A percentile compares a stretch with the other conserved stretches of the same genome.
Conservation (phyloP, 257 asterid species). For the Echium plantagineum region DNA sequence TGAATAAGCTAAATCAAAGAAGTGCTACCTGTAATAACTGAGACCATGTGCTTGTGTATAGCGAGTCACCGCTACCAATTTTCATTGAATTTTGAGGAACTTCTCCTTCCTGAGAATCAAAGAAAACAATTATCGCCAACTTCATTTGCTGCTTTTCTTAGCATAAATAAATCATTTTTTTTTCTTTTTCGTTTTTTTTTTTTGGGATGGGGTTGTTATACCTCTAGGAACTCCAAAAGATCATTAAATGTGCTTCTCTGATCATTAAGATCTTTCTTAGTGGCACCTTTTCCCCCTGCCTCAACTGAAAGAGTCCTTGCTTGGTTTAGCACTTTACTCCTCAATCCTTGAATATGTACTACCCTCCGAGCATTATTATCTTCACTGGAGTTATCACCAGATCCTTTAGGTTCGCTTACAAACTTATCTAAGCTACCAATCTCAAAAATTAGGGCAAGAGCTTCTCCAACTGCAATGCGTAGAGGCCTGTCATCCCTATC, state of each 20-base stretch:
- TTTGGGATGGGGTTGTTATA: constrained; percentile 7
- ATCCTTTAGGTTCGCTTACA: constrained; percentile 40
- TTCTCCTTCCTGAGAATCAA: constrained; percentile 46
- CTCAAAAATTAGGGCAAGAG: constrained; percentile 82
- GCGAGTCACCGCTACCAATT: constrained; percentile 60
- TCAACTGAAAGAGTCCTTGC: constrained; percentile 62
- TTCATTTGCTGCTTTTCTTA: background rate
- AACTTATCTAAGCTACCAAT: constrained; percentile 71
- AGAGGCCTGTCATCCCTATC: constrained; percentile 82
- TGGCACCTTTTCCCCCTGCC: constrained; percentile 92
- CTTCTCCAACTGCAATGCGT: constrained; percentile 94
- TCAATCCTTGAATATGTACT: constrained; percentile 58
- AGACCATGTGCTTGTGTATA: constrained; percentile 63
- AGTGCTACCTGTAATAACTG: constrained; percentile 57
- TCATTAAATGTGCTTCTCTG: constrained; percentile 84
- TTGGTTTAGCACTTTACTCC: constrained; percentile 57
- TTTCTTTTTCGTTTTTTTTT: background rate
- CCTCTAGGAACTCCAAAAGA: constrained; percentile 81
- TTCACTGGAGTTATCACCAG: constrained; percentile 42
- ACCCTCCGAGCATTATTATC: constrained; percentile 39
- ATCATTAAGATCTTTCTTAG: constrained; percentile 81
- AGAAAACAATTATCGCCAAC: background rate
- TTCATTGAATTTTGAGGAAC: constrained; percentile 58
- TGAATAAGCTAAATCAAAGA: constrained; percentile 8
- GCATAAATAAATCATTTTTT: background rate